A percentile compares a stretch with the other conserved stretches of the same genome.
Conservation (phyloP, 2,329 filamentous ascomycete species). For the Orbilia brochopaga region DNA sequence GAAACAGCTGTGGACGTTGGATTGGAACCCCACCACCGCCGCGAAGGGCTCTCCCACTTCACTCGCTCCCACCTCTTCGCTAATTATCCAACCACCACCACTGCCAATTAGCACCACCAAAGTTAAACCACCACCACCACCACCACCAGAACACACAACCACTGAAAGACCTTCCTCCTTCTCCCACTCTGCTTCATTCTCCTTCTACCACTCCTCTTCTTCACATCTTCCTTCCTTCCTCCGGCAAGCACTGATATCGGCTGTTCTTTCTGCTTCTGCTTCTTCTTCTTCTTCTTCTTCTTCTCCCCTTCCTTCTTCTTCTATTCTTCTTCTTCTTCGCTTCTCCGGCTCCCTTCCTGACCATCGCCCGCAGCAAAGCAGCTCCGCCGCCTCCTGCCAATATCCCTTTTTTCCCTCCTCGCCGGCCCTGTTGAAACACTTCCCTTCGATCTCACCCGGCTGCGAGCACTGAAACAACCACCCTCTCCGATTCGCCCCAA, state of each 20-base stretch:
- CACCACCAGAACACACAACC: constrained; percentile 3
- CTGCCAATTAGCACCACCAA: constrained; percentile 2
- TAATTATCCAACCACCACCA: constrained; percentile 9
- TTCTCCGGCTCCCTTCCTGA: constrained; percentile 17
- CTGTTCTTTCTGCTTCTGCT: background rate
- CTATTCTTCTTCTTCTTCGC: constrained; percentile 5
- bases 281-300: constrained; percentile 21
- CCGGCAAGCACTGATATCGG: background rate
- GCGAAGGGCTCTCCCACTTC: background rate
- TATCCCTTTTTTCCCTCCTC: constrained; percentile 6
- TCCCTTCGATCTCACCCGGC: constrained; percentile 32
- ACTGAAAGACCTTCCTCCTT: constrained; percentile 1
- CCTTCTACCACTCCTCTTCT: constrained; percentile 4
- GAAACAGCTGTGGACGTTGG: too few species aligned
- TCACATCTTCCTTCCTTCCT: constrained; percentile 6
- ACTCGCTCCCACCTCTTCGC: constrained; percentile 2
- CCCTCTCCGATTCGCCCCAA: constrained; percentile 14
- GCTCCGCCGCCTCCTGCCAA: background rate
- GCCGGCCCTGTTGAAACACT: constrained; percentile 21
- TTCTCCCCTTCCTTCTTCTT: constrained; percentile 5
- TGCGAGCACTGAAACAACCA: constrained; percentile 28
- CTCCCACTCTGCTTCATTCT: constrained; percentile 1
- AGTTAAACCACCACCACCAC: constrained; percentile 11
- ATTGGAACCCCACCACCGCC: constrained; percentile 11
- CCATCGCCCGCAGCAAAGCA: constrained; percentile 3